Percentiles rank a stretch among this genome's conserved stretches.
phyloP scores from a whole-genome alignment of 257 asterid genomes.

The Ilex asprella region DNA sequence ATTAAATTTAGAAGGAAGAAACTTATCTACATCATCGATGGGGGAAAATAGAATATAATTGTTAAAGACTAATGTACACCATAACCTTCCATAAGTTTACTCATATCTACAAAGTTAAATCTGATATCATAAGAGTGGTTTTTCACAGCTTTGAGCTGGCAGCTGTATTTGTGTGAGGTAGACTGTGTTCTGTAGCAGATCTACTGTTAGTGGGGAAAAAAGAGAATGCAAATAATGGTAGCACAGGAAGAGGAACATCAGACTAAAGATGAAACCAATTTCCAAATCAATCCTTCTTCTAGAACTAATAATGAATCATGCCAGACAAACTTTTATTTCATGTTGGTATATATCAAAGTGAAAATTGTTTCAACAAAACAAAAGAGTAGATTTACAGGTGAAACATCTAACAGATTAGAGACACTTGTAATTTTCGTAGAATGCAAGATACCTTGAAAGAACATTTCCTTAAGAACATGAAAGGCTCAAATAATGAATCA shows the following conservation, averaged over 20 bases:
- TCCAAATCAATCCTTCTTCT: no score
- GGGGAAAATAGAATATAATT: not conserved
- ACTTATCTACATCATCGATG: not conserved
- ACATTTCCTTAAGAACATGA: no score
- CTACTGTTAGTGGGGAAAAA: no score
- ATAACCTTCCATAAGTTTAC: not conserved
- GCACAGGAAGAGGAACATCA: no score
- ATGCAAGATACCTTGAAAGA: not conserved
- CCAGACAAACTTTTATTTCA: not conserved
- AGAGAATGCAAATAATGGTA: no score
- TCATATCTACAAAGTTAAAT: no score
- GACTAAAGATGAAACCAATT: no score
- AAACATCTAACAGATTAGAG: not conserved
- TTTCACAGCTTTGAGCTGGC: no score
- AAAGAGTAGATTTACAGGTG: not conserved
- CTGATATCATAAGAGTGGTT: no score
- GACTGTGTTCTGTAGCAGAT: no score
- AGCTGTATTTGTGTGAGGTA: no score
- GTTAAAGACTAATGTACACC: not conserved
- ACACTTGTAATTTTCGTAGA: not conserved
- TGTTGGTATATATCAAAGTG: not conserved
- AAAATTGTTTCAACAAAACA: not conserved
- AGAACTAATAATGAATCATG: no score
- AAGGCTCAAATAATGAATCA: conserved; percentile 4
- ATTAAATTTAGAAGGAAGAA: not conserved